Conservation (phyloP, 345 rosid genomes). For the Combretum micranthum region DNA sequence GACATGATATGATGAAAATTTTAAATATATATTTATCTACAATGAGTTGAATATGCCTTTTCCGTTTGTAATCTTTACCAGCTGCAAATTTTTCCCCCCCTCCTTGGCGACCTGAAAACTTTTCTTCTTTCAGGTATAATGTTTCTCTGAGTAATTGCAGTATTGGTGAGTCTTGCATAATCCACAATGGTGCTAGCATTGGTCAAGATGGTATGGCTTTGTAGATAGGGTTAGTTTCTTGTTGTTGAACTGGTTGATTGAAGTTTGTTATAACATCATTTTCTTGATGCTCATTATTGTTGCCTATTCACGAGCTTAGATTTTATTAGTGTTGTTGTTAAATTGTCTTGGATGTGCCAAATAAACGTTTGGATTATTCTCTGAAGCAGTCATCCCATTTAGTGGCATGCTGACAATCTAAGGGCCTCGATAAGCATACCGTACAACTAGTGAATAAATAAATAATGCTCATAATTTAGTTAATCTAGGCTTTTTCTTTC, state of each 20-base stretch:
- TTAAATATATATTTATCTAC: background rate
- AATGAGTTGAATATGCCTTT: too few species aligned
- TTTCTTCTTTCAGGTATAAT: conserved; percentile 39
- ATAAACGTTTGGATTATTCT: background rate
- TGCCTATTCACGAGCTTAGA: too few species aligned
- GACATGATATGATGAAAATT: background rate
- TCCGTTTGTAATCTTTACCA: too few species aligned
- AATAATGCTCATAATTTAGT: too few species aligned
- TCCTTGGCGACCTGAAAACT: background rate
- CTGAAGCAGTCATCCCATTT: background rate
- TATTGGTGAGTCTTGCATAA: conserved; percentile 57
- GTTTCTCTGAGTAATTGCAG: conserved; percentile 57
- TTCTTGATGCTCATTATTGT: too few species aligned
- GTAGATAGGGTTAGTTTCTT: background rate
- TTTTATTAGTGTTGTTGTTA: background rate
- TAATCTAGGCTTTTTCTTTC: background rate
- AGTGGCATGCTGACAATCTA: too few species aligned
- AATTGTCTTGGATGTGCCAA: background rate
- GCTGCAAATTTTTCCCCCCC: background rate
- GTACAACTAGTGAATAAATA: too few species aligned
- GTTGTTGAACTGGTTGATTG: too few species aligned
- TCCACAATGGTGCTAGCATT: conserved; percentile 76
- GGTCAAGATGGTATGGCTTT: conserved; percentile 79
- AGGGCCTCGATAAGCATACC: too few species aligned
- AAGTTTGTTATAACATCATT: too few species aligned